phyloP scores from a whole-genome alignment of 2,329 filamentous ascomycete genomes.

The Ceratocystis diversiconidia region DNA sequence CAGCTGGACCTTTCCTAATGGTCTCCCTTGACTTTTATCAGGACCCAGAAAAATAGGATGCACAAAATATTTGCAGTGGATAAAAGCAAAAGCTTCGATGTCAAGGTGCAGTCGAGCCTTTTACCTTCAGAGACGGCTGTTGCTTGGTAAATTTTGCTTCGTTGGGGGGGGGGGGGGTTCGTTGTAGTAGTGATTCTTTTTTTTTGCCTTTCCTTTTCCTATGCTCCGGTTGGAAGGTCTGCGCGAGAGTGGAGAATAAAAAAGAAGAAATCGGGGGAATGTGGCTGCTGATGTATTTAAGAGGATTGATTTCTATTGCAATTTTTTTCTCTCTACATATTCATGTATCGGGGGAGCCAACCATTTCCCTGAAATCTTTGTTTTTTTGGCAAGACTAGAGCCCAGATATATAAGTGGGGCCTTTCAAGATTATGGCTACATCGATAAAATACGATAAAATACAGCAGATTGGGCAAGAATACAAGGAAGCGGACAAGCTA shows the following conservation, averaged over 20 bases:
- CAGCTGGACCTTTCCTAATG: too few relatives aligned
- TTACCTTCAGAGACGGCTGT: neutral
- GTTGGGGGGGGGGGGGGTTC: neutral
- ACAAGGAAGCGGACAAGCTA: neutral
- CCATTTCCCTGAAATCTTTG: neutral
- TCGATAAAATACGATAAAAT: constrained; percentile 10
- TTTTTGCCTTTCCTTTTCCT: neutral
- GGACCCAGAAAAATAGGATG: neutral
- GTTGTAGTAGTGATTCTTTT: constrained; percentile 11
- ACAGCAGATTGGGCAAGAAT: neutral
- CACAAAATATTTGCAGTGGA: too few relatives aligned
- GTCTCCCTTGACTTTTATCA: neutral
- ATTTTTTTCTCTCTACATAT: neutral
- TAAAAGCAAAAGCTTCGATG: neutral
- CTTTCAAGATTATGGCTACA: neutral
- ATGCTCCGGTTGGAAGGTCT: constrained; percentile 7
- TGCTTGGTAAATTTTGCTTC: neutral
- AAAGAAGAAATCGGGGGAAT: constrained; percentile 15
- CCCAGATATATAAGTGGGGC: neutral
- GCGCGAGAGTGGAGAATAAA: constrained; percentile 17
- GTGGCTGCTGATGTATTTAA: constrained; percentile 15
- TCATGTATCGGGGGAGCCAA: neutral
- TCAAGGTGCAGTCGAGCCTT: too few relatives aligned
- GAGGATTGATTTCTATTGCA: constrained; percentile 2
- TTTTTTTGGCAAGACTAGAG: neutral